Conservation (phyloP, 2,329 filamentous ascomycete species). For the Xylaria sp. region DNA sequence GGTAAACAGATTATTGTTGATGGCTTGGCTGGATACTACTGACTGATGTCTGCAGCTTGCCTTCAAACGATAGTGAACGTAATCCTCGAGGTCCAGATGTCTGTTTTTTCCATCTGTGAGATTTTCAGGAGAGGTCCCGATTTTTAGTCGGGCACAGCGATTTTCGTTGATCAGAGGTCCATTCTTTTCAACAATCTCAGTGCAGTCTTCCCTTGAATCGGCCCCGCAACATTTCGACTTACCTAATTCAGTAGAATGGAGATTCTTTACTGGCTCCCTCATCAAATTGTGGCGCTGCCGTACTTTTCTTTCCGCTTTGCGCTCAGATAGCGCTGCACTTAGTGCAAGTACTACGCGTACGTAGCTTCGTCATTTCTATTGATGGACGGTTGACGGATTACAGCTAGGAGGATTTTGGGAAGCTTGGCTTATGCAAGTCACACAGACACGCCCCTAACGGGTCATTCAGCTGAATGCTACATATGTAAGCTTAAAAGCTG, state of each 20-base stretch:
- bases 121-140: conserved; percentile 11
- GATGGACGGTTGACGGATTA: background rate
- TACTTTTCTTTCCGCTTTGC: background rate
- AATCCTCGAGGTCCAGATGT: background rate
- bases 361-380: background rate
- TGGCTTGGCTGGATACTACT: background rate
- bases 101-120: background rate
- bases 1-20: background rate
- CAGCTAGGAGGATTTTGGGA: no score
- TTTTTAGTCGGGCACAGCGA: conserved; percentile 30
- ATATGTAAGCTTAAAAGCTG: no score
- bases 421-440: no score
- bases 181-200: conserved; percentile 26
- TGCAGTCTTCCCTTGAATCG: conserved; percentile 1
- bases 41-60: background rate
- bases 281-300: conserved; percentile 4
- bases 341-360: background rate
- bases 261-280: conserved; percentile 10
- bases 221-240: conserved; percentile 18
- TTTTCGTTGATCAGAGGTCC: conserved; percentile 28
- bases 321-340: background rate
- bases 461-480: no score
- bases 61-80: background rate
- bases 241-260: conserved; percentile 24
- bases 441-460: no score